Evolutionary conservation across 2,329 filamentous ascomycete genomes (phyloP).

Genomic region (Orbilia brochopaga): DNA sequence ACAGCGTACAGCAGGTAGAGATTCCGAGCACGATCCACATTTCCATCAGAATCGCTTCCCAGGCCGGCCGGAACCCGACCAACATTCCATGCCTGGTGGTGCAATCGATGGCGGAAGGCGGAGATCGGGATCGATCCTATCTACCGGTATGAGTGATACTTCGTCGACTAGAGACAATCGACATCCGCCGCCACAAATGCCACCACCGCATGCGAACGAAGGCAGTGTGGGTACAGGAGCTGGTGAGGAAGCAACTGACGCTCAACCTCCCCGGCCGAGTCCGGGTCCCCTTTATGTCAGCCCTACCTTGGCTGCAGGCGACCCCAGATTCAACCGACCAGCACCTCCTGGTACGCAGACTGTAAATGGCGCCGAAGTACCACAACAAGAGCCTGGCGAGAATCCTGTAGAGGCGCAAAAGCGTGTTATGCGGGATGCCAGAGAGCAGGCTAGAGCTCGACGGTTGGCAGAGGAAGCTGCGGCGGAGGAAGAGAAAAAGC

Average conservation of each 20-base stretch:
- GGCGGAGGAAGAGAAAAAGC: conserved; percentile 74
- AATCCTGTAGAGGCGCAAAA: conserved; percentile 70
- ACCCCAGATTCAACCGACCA: conserved; percentile 59
- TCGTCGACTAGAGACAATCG: conserved; percentile 37
- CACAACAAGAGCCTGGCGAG: conserved; percentile 59
- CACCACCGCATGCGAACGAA: conserved; percentile 2
- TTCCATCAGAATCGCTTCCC: conserved; percentile 37
- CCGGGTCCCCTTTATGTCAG: conserved; percentile 37
- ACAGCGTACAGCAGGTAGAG: conserved; percentile 12
- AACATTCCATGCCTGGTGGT: neutral
- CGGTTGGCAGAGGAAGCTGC: conserved; percentile 71
- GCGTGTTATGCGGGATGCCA: conserved; percentile 71
- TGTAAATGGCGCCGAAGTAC: conserved; percentile 55
- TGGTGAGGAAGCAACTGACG: conserved; percentile 14
- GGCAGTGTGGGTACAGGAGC: conserved; percentile 16
- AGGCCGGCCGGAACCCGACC: conserved; percentile 25
- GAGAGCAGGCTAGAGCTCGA: conserved; percentile 72
- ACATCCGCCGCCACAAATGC: neutral
- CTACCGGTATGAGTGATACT: conserved; percentile 34
- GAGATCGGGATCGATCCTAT: conserved; percentile 38
- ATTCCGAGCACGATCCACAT: conserved; percentile 26
- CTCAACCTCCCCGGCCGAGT: conserved; percentile 16
- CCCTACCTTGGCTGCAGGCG: conserved; percentile 39
- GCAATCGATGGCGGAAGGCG: conserved; percentile 33
- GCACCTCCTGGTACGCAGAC: conserved; percentile 51